These are phyloP conservation scores for Mucor plumbeus DNA, from an alignment of 371 early-diverging fungal species.

Conservation along the genomic window DNA sequence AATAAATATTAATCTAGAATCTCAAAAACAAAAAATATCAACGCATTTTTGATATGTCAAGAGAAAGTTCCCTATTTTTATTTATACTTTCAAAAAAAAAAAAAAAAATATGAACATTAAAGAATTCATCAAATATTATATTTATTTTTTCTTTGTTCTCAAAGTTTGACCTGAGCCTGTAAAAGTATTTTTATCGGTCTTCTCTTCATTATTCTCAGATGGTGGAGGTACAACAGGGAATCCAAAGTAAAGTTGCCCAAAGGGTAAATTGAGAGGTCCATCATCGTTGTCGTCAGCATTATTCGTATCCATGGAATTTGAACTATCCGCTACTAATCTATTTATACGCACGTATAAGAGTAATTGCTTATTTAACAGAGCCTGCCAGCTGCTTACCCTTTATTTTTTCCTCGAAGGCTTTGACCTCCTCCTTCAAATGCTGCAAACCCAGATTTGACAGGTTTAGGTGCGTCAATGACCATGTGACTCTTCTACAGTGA, in stretches of 20 bases:
- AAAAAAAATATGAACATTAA: no score
- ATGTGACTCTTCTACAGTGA: conserved; percentile 54
- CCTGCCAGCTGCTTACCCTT: conserved; percentile 31
- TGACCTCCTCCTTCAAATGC: conserved; percentile 51
- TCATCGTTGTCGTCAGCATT: conserved; percentile 53
- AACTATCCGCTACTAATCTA: neutral
- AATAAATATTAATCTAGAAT: no score
- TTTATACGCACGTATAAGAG: neutral
- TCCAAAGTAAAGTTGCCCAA: conserved; percentile 93
- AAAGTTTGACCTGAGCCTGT: conserved; percentile 47
- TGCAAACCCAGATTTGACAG: conserved; percentile 43
- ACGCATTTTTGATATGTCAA: no score
- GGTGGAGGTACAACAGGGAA: conserved; percentile 63
- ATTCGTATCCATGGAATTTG: conserved; percentile 30
- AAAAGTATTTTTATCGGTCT: conserved; percentile 26
- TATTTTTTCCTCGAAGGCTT: conserved; percentile 47
- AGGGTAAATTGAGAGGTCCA: conserved; percentile 84
- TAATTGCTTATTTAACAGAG: neutral
- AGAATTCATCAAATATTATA: neutral
- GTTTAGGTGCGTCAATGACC: conserved; percentile 51
- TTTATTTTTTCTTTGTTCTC: conserved; percentile 43
- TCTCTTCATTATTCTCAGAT: conserved; percentile 23
- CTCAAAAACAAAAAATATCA: no score
- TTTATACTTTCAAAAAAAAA: no score
- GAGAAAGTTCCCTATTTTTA: no score